Evolutionary conservation across 1,139 yeast genomes (phyloP), one percentile per base, ranked within the genome.

Genomic region (Diutina siamensis): DNA sequence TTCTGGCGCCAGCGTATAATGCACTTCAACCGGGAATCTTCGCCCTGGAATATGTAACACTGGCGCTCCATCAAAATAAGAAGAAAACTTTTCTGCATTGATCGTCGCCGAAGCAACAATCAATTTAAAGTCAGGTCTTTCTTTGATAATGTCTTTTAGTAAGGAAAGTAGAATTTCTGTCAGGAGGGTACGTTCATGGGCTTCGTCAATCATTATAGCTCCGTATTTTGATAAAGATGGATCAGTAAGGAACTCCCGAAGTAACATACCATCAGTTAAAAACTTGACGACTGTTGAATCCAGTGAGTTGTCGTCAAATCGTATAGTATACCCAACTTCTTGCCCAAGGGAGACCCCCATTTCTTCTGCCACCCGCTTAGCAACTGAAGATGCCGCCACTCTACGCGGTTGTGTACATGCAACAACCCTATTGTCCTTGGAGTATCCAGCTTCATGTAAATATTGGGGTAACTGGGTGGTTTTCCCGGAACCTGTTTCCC

Each of bases 401-500:
- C 97, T 68, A 55, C 98, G 74, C 1, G 98, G 98, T 60, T 92
- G 98, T 0, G 98, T 92, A 58, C 97, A 88, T 44, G 74, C 75
- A 49, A 67, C 62, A 2, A 48, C 50, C 18, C 10, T 25, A 25
- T 53, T 49, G 2, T 60, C 63, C 7, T 21, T 44, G 4, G 87
- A 71, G 53, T 80, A 84, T 0, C 96, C 96, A 18, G 82, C 87
- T 57, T 88, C 96, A 53, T 78, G 75, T 22, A 92, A 65, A 57
- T 80, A 92, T 55, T 92, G 97, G 0, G 97, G 97, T 12, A 92
- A 64, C 61, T 92, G 97, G 0, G 98, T 92, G 0, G 98, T 92
- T 56, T 92, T 92, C 54, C 98, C 98, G 0, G 97, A 88, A 44
- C 98, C 98, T 0, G 98, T 92, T 59, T 92, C 97, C 49, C 98